These are phyloP conservation scores for Geranium incanum DNA, from an alignment of 441 rosid genomes.

Conservation along the genomic window DNA sequence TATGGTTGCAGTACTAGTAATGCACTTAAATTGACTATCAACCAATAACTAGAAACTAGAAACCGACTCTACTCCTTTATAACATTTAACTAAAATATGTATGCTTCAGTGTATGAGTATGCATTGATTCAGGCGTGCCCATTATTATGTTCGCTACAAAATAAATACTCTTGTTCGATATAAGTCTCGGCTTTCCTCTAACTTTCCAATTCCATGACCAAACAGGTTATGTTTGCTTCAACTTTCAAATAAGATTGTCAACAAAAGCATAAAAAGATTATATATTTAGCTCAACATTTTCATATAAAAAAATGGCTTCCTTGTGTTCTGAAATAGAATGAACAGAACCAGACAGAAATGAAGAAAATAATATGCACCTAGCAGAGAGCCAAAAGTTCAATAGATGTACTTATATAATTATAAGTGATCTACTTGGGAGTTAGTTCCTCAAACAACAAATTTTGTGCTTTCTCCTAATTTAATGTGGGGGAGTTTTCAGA, in stretches of 20 bases:
- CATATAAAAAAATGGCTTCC: background rate
- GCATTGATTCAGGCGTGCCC: too few relatives aligned
- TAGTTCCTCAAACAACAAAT: background rate
- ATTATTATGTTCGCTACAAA: background rate
- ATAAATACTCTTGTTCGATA: background rate
- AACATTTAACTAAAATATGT: background rate
- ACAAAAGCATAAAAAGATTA: background rate
- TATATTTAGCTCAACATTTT: background rate
- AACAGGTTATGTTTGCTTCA: background rate
- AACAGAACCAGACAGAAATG: background rate
- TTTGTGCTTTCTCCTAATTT: too few relatives aligned
- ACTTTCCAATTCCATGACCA: background rate
- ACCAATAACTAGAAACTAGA: background rate
- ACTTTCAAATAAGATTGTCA: background rate
- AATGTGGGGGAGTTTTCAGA: too few relatives aligned
- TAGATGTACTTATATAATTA: background rate
- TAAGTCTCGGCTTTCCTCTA: background rate
- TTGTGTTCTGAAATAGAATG: conserved; percentile 27
- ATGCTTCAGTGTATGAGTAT: background rate
- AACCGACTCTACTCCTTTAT: background rate
- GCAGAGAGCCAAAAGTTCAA: background rate
- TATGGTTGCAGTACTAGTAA: background rate
- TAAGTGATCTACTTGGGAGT: background rate
- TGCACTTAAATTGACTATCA: background rate
- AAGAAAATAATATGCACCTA: conserved; percentile 6